Conservation (phyloP, 176 grass and related monocot genomes). For the Miscanthus lutarioriparius region DNA sequence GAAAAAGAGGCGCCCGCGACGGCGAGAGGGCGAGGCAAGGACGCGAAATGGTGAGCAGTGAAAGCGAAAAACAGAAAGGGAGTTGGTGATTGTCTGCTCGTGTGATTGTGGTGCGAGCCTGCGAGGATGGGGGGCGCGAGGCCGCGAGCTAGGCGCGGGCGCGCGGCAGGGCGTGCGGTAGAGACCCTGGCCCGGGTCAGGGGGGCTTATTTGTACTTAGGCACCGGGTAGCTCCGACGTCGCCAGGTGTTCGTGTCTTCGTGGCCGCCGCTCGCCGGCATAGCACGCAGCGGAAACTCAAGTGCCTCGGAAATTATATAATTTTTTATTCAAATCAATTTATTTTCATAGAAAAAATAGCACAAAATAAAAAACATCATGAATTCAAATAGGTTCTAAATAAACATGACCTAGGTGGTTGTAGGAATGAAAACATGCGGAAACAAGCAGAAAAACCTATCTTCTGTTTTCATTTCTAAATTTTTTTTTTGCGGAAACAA, state of each 20-base stretch:
- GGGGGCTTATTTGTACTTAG: neutral
- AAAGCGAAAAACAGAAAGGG: constrained; percentile 75
- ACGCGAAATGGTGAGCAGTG: constrained; percentile 69
- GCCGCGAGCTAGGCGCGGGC: neutral
- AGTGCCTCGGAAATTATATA: too few species aligned
- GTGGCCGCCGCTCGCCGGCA: neutral
- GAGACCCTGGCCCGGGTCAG: neutral
- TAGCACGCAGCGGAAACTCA: neutral
- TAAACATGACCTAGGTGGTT: too few species aligned
- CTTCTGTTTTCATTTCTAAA: too few species aligned
- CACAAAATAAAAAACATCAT: too few species aligned
- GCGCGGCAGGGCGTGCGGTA: neutral
- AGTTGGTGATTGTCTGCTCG: constrained; percentile 43
- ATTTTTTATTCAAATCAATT: too few species aligned
- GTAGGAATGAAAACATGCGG: too few species aligned
- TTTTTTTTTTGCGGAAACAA: too few species aligned
- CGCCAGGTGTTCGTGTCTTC: neutral
- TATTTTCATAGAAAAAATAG: too few species aligned
- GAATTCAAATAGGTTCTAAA: too few species aligned
- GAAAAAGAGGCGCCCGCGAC: constrained; percentile 22
- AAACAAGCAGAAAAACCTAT: too few species aligned
- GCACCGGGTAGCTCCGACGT: too few species aligned
- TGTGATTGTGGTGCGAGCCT: constrained; percentile 25
- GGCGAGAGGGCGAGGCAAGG: constrained; percentile 33
- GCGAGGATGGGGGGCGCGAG: neutral